These are phyloP conservation scores for Boletus fagicola DNA, from an alignment of 768 basidiomycete species.

Conservation along the genomic window DNA sequence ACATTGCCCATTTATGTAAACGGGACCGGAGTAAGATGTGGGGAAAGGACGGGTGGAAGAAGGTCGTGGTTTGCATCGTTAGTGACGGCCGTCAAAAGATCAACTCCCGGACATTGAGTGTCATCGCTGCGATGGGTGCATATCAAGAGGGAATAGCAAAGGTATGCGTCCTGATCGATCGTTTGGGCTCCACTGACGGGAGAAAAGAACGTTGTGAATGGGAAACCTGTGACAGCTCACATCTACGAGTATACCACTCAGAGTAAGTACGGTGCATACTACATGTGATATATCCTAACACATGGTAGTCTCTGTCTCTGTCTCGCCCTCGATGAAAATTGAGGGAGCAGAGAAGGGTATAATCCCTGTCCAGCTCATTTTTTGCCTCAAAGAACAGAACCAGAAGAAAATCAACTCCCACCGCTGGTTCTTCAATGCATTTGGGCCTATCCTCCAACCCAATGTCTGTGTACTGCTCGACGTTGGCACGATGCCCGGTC, in stretches of 20 bases:
- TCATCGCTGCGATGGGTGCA: conserved; percentile 89
- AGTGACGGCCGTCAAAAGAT: conserved; percentile 86
- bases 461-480: conserved; percentile 93
- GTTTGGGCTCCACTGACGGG: conserved; percentile 3
- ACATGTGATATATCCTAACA: conserved; percentile 7
- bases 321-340: conserved; percentile 78
- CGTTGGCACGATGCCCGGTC: conserved; percentile 82
- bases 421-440: conserved; percentile 93
- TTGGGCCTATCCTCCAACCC: conserved; percentile 76
- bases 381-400: conserved; percentile 90
- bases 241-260: conserved; percentile 95
- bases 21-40: conserved; percentile 88
- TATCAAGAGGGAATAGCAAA: conserved; percentile 95
- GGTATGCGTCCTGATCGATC: conserved; percentile 36
- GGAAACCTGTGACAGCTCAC: conserved; percentile 81
- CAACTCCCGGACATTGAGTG: conserved; percentile 77
- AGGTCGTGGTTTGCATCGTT: conserved; percentile 92
- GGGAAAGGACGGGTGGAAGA: conserved; percentile 98
- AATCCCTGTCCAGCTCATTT: conserved; percentile 89
- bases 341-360: conserved; percentile 76
- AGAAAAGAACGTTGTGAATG: conserved; percentile 68
- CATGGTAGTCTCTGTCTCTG: conserved; percentile 72
- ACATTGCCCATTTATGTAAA: conserved; percentile 84
- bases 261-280: conserved; percentile 40
- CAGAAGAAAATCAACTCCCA: conserved; percentile 97